These are phyloP conservation scores for Fennellomyces sp. DNA, from an alignment of 371 early-diverging fungal genomes.

Conservation along the genomic window DNA sequence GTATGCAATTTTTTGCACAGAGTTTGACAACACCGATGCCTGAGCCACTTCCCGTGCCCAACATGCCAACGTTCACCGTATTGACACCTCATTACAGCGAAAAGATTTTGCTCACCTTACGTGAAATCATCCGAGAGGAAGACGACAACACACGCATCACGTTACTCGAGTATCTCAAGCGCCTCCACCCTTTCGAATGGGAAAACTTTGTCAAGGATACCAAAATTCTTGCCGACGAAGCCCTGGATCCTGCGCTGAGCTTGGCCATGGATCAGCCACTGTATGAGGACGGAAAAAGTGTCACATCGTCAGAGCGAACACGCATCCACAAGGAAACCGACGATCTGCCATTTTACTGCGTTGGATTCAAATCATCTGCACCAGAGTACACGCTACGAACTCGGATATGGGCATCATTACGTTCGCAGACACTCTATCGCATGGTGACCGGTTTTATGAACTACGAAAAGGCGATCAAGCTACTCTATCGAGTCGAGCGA, in stretches of 20 bases:
- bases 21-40: conserved; percentile 85
- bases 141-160: conserved; percentile 82
- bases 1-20: conserved; percentile 90
- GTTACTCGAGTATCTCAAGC: conserved; percentile 83
- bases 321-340: conserved; percentile 51
- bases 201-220: conserved; percentile 90
- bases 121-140: conserved; percentile 85
- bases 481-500: conserved; percentile 76
- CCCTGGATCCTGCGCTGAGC: not conserved
- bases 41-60: conserved; percentile 78
- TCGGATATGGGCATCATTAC: conserved; percentile 89
- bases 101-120: conserved; percentile 81
- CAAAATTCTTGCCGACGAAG: conserved; percentile 76
- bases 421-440: conserved; percentile 87
- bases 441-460: conserved; percentile 92
- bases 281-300: conserved; percentile 2
- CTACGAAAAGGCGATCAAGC: conserved; percentile 80
- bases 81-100: conserved; percentile 88
- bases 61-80: conserved; percentile 89
- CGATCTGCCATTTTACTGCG: conserved; percentile 79
- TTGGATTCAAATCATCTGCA: conserved; percentile 83
- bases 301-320: conserved; percentile 2
- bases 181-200: conserved; percentile 85
- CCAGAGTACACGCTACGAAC: conserved; percentile 85
- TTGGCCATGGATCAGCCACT: not conserved